These are phyloP conservation scores for Stachybotrys echinatus DNA, from an alignment of 2,329 filamentous ascomycete genomes.

Conservation along the genomic window DNA sequence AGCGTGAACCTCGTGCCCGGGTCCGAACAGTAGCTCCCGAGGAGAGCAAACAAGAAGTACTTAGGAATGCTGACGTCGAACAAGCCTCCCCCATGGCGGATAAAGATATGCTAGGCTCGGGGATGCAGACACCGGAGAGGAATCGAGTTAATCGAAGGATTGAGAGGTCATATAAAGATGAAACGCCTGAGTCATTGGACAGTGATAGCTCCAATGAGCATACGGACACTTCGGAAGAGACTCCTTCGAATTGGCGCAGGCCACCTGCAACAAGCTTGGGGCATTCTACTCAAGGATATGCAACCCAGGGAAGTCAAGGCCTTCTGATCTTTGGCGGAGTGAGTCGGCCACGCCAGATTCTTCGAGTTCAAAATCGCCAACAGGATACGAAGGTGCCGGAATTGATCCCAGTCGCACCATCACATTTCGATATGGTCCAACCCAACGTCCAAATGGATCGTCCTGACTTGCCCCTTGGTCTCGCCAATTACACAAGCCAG, in stretches of 20 bases:
- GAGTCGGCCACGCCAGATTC: background rate
- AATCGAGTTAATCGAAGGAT: background rate
- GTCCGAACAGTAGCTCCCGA: conserved; percentile 6
- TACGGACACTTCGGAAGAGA: no score
- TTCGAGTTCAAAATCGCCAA: background rate
- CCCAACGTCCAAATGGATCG: no score
- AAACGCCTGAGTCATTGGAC: background rate
- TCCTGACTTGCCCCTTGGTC: no score
- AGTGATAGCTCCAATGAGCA: background rate
- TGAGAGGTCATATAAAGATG: background rate
- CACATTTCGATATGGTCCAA: no score
- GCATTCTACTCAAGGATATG: background rate
- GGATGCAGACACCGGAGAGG: background rate
- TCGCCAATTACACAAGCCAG: no score
- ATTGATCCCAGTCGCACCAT: no score
- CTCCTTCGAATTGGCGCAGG: background rate
- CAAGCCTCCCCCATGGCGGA: background rate
- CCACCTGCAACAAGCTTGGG: background rate
- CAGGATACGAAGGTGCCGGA: no score
- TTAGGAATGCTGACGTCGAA: background rate
- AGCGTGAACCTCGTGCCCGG: conserved; percentile 6
- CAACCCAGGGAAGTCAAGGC: background rate
- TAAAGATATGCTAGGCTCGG: background rate
- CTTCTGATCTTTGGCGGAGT: background rate
- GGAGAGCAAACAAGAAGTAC: conserved; percentile 6